Percentiles rank a stretch among this genome's conserved stretches.
Evolutionary conservation across 176 grass and related monocot species (phyloP).

Genomic region (Zizania latifolia): DNA sequence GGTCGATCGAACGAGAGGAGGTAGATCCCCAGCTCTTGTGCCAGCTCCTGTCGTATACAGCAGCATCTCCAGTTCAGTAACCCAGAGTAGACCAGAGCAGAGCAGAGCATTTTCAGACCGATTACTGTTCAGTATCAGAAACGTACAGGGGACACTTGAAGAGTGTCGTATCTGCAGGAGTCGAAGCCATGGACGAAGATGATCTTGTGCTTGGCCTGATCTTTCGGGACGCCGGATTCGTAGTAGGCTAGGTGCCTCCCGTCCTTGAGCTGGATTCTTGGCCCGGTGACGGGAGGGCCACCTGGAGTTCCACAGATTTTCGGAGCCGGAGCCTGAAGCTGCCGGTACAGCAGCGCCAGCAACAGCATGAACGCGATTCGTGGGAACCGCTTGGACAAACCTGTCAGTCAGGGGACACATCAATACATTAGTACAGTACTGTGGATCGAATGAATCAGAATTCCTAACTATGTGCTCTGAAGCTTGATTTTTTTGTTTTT

Average conservation of each 20-base stretch:
- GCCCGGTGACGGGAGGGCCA: conserved; percentile 49
- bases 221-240: conserved; percentile 58
- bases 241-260: conserved; percentile 71
- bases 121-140: background rate
- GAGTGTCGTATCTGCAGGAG: conserved; percentile 55
- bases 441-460: background rate
- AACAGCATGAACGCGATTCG: conserved; percentile 31
- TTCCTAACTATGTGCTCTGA: no score
- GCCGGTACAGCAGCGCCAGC: conserved; percentile 34
- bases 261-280: conserved; percentile 51
- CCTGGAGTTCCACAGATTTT: conserved; percentile 40
- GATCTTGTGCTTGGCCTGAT: conserved; percentile 61
- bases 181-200: conserved; percentile 80
- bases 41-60: conserved; percentile 36
- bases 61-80: background rate
- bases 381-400: conserved; percentile 24
- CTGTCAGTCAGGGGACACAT: conserved; percentile 1
- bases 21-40: conserved; percentile 58
- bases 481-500: no score
- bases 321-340: conserved; percentile 48
- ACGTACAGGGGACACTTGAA: conserved; percentile 55
- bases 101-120: background rate
- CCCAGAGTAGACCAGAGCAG: no score
- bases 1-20: conserved; percentile 69
- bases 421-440: no score